Evolutionary conservation across 768 basidiomycete genomes (phyloP).

Genomic region (Solioccasus polychromus): DNA sequence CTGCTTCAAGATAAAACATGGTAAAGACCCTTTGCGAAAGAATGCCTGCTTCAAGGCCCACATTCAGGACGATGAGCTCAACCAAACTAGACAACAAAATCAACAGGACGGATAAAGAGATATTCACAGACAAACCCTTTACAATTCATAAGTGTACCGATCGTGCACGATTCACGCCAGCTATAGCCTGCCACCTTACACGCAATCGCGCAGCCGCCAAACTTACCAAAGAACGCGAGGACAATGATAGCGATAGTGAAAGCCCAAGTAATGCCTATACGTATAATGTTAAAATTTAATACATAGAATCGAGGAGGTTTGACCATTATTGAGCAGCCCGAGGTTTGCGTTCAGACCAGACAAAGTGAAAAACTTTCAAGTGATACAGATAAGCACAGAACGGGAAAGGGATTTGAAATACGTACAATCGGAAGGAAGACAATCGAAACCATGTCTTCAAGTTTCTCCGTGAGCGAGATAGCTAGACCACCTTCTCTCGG

Average conservation of each 20-base stretch:
- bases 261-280: constrained; percentile 76
- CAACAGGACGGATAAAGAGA: neutral
- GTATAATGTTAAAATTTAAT: neutral
- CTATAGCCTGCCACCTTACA: constrained; percentile 67
- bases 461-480: constrained; percentile 85
- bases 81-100: constrained; percentile 56
- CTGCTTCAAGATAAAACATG: constrained; percentile 90
- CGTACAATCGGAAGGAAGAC: constrained; percentile 82
- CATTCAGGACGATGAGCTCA: constrained; percentile 94
- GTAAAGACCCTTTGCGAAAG: constrained; percentile 78
- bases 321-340: constrained; percentile 75
- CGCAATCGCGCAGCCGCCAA: constrained; percentile 75
- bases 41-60: constrained; percentile 81
- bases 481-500: constrained; percentile 87
- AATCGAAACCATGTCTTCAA: constrained; percentile 94
- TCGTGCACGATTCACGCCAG: constrained; percentile 77
- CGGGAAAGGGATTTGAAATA: neutral
- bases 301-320: constrained; percentile 1
- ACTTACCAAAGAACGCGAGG: constrained; percentile 88
- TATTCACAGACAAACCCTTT: constrained; percentile 60
- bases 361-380: constrained; percentile 83
- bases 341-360: constrained; percentile 91
- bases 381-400: neutral
- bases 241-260: constrained; percentile 78
- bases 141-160: constrained; percentile 93